Base-by-base conservation (phyloP, 2,329 filamentous ascomycete genomes). In the Byssothecium circinans region DNA sequence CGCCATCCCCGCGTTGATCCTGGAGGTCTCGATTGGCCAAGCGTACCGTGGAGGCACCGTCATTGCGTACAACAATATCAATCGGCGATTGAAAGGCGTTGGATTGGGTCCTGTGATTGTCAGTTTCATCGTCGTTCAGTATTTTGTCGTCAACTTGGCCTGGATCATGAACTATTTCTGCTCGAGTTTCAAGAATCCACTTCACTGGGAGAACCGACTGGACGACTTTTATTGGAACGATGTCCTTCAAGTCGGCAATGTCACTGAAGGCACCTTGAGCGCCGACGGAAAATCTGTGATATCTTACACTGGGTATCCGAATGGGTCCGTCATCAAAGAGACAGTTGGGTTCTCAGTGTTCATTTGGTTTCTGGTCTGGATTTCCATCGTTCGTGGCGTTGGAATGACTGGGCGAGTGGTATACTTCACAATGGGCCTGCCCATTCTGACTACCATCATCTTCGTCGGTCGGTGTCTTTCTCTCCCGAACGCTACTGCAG, bases 171-270 rank as follows among this genome's bases (percentile, higher is more conserved):
- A 49, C 15, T 59, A 53, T 37, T 59, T 57, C 41, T 46, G 48
- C 12, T 45, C 44, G 32, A 51, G 45, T 7, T 57, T 57, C 30
- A 39, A 35, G 4, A 52, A 43, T 25, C 49, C 50, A 5, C 33
- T 59, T 5, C 56, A 52, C 1, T 57, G 56, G 54, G 43, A 41
- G 18, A 47, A 47, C 12, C 43, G 49, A 22, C 41, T 77, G 17
- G 70, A 79, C 11, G 77, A 79, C 1, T 83, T 82, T 53, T 83
- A 81, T 50, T 65, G 62, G 54, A 56, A 63, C 25, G 71, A 79
- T 32, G 77, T 82, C 1, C 71, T 82, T 7, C 70, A 71, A 12
- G 80, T 80, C 42, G 65, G 74, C 4, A 69, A 74, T 72, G 2
- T 69, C 71, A 43, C 59, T 49, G 12, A 78, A 73, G 8, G 65